Evolutionary conservation across 2,329 filamentous ascomycete genomes (phyloP).

Genomic region (Colletotrichum eremochloae): DNA sequence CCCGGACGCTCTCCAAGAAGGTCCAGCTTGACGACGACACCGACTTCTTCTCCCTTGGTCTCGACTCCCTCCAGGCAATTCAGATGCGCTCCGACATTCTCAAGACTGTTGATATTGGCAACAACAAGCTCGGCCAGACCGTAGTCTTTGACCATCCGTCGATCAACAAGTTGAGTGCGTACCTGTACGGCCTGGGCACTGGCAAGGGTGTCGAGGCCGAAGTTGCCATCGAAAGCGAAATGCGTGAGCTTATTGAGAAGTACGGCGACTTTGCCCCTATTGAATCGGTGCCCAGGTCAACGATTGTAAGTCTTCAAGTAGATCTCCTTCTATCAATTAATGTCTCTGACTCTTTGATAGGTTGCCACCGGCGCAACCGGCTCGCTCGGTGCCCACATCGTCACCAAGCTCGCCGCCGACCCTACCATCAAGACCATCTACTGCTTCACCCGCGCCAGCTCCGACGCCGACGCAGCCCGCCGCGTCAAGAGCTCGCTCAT

Average conservation of each 20-base stretch:
- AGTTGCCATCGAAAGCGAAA: conserved; percentile 48
- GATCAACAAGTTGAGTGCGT: conserved; percentile 58
- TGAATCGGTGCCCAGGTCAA: neutral
- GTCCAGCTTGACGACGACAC: conserved; percentile 53
- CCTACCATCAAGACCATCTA: conserved; percentile 67
- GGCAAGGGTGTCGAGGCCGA: conserved; percentile 50
- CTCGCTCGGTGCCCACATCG: conserved; percentile 72
- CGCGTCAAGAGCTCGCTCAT: conserved; percentile 45
- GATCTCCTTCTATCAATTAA: too few relatives aligned
- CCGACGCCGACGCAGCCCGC: conserved; percentile 42
- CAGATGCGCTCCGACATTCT: conserved; percentile 66
- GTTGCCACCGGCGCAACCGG: conserved; percentile 76
- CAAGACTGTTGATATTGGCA: conserved; percentile 62
- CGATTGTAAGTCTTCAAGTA: conserved; percentile 14
- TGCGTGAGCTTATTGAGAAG: conserved; percentile 45
- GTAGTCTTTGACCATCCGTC: conserved; percentile 71
- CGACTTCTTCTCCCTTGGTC: conserved; percentile 70
- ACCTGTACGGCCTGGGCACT: conserved; percentile 58
- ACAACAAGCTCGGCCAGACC: conserved; percentile 64
- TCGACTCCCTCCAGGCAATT: conserved; percentile 72
- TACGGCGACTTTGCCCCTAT: conserved; percentile 35
- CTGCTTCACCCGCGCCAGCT: conserved; percentile 63
- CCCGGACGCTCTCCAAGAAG: conserved; percentile 45
- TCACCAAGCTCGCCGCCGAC: conserved; percentile 69
- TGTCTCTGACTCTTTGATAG: conserved; percentile 39